Base-by-base conservation (phyloP, 2,329 filamentous ascomycete genomes). In the Byssochlamys sp. region DNA sequence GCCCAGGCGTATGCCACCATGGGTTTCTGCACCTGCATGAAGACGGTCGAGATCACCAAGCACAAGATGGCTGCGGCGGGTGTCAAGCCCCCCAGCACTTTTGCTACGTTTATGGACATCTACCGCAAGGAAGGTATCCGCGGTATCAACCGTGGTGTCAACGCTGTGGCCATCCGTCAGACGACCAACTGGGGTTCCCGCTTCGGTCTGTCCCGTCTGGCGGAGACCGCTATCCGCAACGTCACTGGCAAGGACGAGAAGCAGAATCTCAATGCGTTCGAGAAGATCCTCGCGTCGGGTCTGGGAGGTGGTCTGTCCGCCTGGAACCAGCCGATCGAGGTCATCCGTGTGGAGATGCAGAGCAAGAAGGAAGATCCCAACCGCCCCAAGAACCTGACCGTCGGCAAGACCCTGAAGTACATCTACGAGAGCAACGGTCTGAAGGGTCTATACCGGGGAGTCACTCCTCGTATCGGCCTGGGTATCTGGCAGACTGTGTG, bases 11-110 rank as follows among this genome's bases (percentile, higher is more conserved):
- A 99, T 75, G 94, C 94, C 65, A 99, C 94, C 74, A 99, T 99
- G 92, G 94, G 94, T 66, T 99, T 99, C 86, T 99, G 94, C 80
- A 99, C 94, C 61, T 99, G 94, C 84, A 99, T 99, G 94, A 99
- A 99, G 86, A 99, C 94, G 63, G 94, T 97, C 65, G 94, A 99
- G 78, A 99, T 99, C 78, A 99, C 94, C 72, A 95, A 96, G 80
- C 88, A 94, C 82, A 97, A 97, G 84, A 81, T 94, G 71, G 91
- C 90, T 12, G 87, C 90, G 33, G 65, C 85, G 50, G 94, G 94
- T 67, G 84, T 87, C 65, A 90, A 90, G 79, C 89, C 90, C 26
- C 89, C 85, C n/a, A 86, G 90, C 69, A 97, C 94, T 65, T 95
- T 95, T 75, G 83, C 85, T 67, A 97, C 94, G 59, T 99, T 99